phyloP scores from a whole-genome alignment of 1,139 yeast genomes.

The Pichia sp. region DNA sequence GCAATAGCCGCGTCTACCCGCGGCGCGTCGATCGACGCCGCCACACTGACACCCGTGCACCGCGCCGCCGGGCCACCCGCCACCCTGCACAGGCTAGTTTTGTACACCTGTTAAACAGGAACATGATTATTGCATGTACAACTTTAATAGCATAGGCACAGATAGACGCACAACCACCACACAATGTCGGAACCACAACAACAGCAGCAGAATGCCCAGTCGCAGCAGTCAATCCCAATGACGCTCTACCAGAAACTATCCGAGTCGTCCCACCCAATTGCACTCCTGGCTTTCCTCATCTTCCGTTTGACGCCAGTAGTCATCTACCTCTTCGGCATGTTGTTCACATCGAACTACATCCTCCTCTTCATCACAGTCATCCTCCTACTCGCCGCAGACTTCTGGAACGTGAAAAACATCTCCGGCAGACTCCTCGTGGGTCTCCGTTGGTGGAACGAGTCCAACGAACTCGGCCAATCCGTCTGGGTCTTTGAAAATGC shows the following conservation, averaged over 20 bases:
- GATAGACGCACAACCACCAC: too few species aligned
- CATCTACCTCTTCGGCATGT: slow-evolving; percentile 67
- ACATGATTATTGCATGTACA: too few species aligned
- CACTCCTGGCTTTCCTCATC: slow-evolving; percentile 60
- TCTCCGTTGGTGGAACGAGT: slow-evolving; percentile 93
- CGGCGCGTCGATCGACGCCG: too few species aligned
- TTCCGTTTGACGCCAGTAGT: slow-evolving; percentile 64
- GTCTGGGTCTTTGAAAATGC: slow-evolving; percentile 92
- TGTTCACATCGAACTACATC: slow-evolving; percentile 65
- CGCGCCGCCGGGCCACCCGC: too few species aligned
- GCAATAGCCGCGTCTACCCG: too few species aligned
- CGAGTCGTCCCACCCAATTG: slow-evolving; percentile 83
- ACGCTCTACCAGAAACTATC: slow-evolving; percentile 32
- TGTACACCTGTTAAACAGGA: too few species aligned
- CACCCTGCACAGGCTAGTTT: too few species aligned
- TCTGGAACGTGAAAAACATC: slow-evolving; percentile 92
- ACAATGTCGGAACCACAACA: slow-evolving; percentile 4
- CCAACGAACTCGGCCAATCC: slow-evolving; percentile 61
- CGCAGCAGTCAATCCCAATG: neutral
- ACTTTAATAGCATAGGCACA: too few species aligned
- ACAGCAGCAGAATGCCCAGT: neutral
- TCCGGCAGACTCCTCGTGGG: slow-evolving; percentile 90
- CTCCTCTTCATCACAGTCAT: slow-evolving; percentile 77
- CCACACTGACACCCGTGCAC: too few species aligned
- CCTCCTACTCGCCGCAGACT: slow-evolving; percentile 79